Conservation (phyloP, 164 flowering plant species). For the Sedum album region DNA sequence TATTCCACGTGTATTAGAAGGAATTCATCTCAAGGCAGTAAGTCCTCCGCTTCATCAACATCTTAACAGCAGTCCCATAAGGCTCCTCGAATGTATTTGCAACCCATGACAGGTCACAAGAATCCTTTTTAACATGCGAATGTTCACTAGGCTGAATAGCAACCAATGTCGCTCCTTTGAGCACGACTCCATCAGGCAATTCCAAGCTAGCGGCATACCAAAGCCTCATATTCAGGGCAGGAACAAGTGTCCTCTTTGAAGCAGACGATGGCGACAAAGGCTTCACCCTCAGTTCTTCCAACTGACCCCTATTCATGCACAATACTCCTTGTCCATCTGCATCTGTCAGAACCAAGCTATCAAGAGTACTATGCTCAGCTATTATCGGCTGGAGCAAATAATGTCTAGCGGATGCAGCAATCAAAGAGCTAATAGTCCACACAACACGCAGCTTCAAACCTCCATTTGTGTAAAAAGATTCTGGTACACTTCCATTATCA, state of each 20-base stretch:
- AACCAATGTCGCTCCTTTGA: slow-evolving; percentile 81
- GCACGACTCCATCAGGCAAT: slow-evolving; percentile 55
- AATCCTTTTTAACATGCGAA: slow-evolving; percentile 39
- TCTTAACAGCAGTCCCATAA: slow-evolving; percentile 57
- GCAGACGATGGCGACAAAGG: slow-evolving; percentile 76
- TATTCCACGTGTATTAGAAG: slow-evolving; percentile 25
- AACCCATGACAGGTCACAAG: slow-evolving; percentile 59
- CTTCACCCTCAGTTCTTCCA: slow-evolving; percentile 81
- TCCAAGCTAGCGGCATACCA: slow-evolving; percentile 83
- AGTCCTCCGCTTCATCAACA: slow-evolving; percentile 67
- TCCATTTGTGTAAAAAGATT: slow-evolving; percentile 86
- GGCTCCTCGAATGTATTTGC: slow-evolving; percentile 70
- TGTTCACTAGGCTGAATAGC: slow-evolving; percentile 83
- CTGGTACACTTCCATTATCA: slow-evolving; percentile 89
- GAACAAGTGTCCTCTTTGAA: slow-evolving; percentile 78
- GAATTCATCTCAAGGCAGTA: slow-evolving; percentile 94
- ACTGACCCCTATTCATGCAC: slow-evolving; percentile 74
- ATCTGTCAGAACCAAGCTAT: slow-evolving; percentile 62
- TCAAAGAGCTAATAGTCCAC: slow-evolving; percentile 84
- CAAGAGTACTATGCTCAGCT: slow-evolving; percentile 65
- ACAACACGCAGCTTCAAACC: slow-evolving; percentile 77
- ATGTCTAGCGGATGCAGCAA: slow-evolving; percentile 86
- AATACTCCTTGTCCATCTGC: slow-evolving; percentile 83
- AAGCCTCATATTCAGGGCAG: slow-evolving; percentile 73
- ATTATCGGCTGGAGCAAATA: slow-evolving; percentile 78